Percentiles rank a stretch among this genome's conserved stretches.
Conservation (phyloP, 2,329 filamentous ascomycete species). For the Pseudogymnoascus sp. region DNA sequence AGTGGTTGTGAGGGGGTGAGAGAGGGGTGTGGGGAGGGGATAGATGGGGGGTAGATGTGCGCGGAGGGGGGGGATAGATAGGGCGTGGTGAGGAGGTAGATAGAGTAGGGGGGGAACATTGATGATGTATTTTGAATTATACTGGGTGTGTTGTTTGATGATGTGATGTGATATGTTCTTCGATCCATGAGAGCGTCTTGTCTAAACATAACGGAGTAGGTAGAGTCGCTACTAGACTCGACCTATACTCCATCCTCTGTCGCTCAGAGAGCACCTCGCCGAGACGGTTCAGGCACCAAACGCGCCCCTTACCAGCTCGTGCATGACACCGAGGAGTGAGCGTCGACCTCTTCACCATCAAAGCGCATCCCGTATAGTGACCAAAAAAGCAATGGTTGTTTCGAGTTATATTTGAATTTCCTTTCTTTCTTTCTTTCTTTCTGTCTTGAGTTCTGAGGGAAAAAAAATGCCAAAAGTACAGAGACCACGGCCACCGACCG, state of each 20-base stretch:
- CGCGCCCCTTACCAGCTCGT: background rate
- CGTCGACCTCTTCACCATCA: background rate
- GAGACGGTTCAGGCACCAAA: too few species aligned
- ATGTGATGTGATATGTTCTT: background rate
- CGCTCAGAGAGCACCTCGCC: too few species aligned
- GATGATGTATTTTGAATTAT: background rate
- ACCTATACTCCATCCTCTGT: background rate
- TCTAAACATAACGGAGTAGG: too few species aligned
- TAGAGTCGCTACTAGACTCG: background rate
- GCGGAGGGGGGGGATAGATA: background rate
- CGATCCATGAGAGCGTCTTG: too few species aligned
- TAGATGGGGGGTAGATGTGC: background rate
- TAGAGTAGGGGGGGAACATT: background rate
- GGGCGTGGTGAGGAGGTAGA: background rate
- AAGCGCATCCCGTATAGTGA: too few species aligned
- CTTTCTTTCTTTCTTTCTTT: background rate
- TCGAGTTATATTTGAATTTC: background rate
- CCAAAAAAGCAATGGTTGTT: background rate
- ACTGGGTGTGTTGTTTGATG: background rate
- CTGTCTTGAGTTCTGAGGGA: background rate
- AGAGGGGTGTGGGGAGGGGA: background rate
- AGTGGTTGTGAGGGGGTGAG: background rate
- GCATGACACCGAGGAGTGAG: background rate
- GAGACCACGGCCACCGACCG: background rate
- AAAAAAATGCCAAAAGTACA: background rate